A percentile compares a stretch with the other conserved stretches of the same genome.
phyloP scores from a whole-genome alignment of 441 rosid genomes.

The Bocquillonia castaneifolia region DNA sequence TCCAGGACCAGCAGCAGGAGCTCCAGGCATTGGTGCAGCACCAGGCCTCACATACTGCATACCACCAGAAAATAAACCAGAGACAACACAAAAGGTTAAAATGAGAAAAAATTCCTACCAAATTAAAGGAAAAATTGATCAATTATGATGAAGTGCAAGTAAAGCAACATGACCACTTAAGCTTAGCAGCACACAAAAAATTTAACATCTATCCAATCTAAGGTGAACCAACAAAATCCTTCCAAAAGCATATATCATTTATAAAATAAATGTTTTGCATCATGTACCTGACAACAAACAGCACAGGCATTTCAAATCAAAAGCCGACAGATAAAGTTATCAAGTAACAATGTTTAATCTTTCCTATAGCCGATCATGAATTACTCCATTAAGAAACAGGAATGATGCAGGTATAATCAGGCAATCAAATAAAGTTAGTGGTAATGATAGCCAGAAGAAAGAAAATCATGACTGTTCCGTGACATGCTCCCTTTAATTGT shows the following conservation, averaged over 20 bases:
- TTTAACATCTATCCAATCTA: slow-evolving; percentile 5
- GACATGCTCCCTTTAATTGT: not conserved
- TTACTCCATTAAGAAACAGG: not conserved
- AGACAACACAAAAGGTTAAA: slow-evolving; percentile 14
- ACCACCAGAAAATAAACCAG: slow-evolving; percentile 26
- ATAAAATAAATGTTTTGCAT: slow-evolving; percentile 10
- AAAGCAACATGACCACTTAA: not conserved
- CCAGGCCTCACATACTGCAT: slow-evolving; percentile 99
- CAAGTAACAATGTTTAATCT: not conserved
- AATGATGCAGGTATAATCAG: not conserved
- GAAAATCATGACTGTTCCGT: not conserved
- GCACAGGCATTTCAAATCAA: not conserved
- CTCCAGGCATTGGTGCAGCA: slow-evolving; percentile 74
- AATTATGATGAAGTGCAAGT: not conserved
- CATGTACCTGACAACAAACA: not conserved
- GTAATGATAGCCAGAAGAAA: not conserved
- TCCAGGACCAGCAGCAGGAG: slow-evolving; percentile 40
- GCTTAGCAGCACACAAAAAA: not conserved
- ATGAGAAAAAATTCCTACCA: not conserved
- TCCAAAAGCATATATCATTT: not conserved
- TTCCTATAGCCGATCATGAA: not conserved
- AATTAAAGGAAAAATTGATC: not conserved
- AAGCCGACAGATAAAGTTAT: not conserved
- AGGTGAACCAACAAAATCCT: not conserved
- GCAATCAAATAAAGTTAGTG: not conserved